A percentile compares a stretch with the other conserved stretches of the same genome.
Evolutionary conservation across 345 rosid species (phyloP).

Genomic region (Odontarrhena argentea): DNA sequence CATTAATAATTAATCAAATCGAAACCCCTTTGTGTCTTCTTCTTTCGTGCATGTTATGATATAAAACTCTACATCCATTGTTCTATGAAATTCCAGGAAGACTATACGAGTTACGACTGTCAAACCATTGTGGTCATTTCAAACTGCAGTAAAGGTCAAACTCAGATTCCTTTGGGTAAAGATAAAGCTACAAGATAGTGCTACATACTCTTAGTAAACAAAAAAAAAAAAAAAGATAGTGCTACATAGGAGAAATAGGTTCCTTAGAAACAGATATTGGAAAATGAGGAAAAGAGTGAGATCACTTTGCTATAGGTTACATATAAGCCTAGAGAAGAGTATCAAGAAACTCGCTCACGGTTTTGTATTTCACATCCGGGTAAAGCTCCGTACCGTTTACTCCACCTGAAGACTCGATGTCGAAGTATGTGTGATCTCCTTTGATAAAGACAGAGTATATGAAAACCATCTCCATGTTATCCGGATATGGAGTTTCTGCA

Average conservation of each 20-base stretch:
- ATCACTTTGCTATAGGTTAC: constrained; percentile 1
- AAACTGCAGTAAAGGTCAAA: too few species aligned
- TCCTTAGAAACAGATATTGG: not conserved
- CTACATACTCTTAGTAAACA: not conserved
- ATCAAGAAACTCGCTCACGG: constrained; percentile 64
- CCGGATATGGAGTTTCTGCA: constrained; percentile 65
- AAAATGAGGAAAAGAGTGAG: constrained; percentile 3
- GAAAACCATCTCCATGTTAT: constrained; percentile 53
- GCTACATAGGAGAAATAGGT: not conserved
- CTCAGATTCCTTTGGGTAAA: not conserved
- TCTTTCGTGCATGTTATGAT: too few species aligned
- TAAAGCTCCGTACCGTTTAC: constrained; percentile 79
- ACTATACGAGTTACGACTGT: too few species aligned
- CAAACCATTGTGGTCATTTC: too few species aligned
- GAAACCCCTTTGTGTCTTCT: too few species aligned
- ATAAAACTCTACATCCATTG: too few species aligned
- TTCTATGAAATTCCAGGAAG: too few species aligned
- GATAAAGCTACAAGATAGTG: not conserved
- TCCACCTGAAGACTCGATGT: constrained; percentile 67
- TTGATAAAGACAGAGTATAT: constrained; percentile 65
- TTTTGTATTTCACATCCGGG: constrained; percentile 70
- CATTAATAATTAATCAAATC: too few species aligned
- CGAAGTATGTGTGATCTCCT: constrained; percentile 70
- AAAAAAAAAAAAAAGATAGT: not conserved
- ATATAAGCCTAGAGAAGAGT: constrained; percentile 29